A percentile compares a stretch with the other conserved stretches of the same genome.
These are phyloP conservation scores for Kluyveromyces lactis DNA, from an alignment of 805 yeast species.

Conservation along the genomic window DNA sequence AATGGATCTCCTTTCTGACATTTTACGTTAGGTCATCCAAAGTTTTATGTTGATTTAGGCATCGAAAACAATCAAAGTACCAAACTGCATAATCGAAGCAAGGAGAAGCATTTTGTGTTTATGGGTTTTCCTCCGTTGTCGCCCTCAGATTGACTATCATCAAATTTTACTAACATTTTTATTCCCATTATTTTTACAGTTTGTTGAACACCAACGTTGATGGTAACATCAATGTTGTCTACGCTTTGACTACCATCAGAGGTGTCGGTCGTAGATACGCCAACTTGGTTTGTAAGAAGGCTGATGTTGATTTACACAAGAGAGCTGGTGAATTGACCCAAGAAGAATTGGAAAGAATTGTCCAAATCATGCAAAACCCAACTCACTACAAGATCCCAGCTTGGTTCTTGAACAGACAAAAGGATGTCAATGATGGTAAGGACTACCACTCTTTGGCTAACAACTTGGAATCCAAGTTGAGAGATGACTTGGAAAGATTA, in stretches of 20 bases:
- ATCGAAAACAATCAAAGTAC: too few relatives aligned
- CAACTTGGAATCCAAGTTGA: slow-evolving; percentile 97
- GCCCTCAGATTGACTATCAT: neutral
- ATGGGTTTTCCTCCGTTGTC: too few relatives aligned
- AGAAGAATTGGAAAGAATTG: slow-evolving; percentile 99
- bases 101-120: too few relatives aligned
- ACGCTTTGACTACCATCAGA: slow-evolving; percentile 99
- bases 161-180: slow-evolving; percentile 30
- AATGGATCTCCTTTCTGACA: too few relatives aligned
- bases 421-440: slow-evolving; percentile 97
- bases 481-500: slow-evolving; percentile 99
- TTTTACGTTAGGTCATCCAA: too few relatives aligned
- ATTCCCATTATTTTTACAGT: slow-evolving; percentile 40
- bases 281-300: slow-evolving; percentile 99
- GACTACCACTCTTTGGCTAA: slow-evolving; percentile 98
- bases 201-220: slow-evolving; percentile 99
- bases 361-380: slow-evolving; percentile 99
- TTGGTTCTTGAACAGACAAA: slow-evolving; percentile 99
- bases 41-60: too few relatives aligned
- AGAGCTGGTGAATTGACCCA: slow-evolving; percentile 99
- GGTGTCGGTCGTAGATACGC: slow-evolving; percentile 99
- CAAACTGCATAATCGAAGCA: too few relatives aligned
- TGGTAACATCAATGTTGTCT: slow-evolving; percentile 99
- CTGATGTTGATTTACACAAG: slow-evolving; percentile 96
- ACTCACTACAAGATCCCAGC: slow-evolving; percentile 98